phyloP scores from a whole-genome alignment of 2,329 filamentous ascomycete species.

The Whalleya microplaca region DNA sequence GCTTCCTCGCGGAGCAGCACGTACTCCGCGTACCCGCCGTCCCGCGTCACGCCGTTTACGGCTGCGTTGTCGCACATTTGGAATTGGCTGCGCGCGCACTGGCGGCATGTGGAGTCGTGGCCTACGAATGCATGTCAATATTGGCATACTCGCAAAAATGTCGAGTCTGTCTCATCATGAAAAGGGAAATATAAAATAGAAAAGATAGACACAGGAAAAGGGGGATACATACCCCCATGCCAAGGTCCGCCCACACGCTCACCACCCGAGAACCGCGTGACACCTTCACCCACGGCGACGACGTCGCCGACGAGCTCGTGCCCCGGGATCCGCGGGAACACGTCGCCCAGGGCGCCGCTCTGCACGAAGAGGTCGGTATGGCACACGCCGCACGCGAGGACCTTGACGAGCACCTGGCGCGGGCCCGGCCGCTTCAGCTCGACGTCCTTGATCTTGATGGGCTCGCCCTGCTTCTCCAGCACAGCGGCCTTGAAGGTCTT shows the following conservation, averaged over 20 bases:
- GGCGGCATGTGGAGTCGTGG: constrained; percentile 63
- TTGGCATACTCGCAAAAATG: background rate
- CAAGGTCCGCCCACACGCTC: constrained; percentile 70
- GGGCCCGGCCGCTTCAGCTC: constrained; percentile 58
- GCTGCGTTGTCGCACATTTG: constrained; percentile 68
- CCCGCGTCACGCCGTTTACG: constrained; percentile 67
- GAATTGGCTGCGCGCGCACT: constrained; percentile 66
- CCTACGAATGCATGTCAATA: constrained; percentile 42
- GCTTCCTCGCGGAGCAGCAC: constrained; percentile 63
- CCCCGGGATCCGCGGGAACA: constrained; percentile 66
- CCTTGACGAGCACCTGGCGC: constrained; percentile 69
- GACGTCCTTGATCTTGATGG: constrained; percentile 62
- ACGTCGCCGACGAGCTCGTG: constrained; percentile 75
- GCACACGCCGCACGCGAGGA: constrained; percentile 74
- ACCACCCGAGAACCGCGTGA: constrained; percentile 63
- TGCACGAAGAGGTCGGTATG: constrained; percentile 60
- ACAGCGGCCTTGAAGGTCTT: constrained; percentile 70
- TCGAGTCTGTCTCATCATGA: no score
- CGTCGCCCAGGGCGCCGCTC: constrained; percentile 54
- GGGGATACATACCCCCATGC: constrained; percentile 58
- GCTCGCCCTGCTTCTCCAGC: constrained; percentile 54
- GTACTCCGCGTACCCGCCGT: constrained; percentile 73
- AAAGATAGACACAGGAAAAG: background rate
- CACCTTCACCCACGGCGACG: constrained; percentile 60
- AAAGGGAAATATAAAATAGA: background rate